A percentile compares a stretch with the other conserved stretches of the same genome.
phyloP scores from a whole-genome alignment of 2,329 filamentous ascomycete species.

The Penicillium sp. region DNA sequence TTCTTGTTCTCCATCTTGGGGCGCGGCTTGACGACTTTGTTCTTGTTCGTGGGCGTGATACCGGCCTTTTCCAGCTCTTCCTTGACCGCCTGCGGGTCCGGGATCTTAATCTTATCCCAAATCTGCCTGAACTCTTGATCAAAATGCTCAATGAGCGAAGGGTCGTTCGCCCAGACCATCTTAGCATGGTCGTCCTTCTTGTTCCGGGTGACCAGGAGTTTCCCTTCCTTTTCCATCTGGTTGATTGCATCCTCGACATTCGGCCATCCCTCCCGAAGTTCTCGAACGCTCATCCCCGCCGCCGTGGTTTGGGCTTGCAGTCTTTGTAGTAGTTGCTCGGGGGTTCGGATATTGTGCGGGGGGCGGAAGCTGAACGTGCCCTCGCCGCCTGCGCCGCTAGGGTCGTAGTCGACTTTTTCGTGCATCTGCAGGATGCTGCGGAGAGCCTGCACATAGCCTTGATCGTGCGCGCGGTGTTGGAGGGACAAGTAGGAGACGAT shows the following conservation, averaged over 20 bases:
- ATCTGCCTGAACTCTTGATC: slow-evolving; percentile 79
- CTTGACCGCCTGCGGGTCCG: slow-evolving; percentile 71
- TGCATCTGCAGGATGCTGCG: slow-evolving; percentile 65
- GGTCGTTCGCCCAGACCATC: slow-evolving; percentile 86
- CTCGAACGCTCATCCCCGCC: slow-evolving; percentile 76
- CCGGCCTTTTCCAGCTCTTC: slow-evolving; percentile 72
- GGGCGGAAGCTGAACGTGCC: slow-evolving; percentile 82
- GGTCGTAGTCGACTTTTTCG: slow-evolving; percentile 60
- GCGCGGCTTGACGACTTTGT: slow-evolving; percentile 61
- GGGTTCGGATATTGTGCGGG: slow-evolving; percentile 75
- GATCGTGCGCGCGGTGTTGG: slow-evolving; percentile 58
- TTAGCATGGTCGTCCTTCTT: slow-evolving; percentile 88
- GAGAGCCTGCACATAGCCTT: slow-evolving; percentile 60
- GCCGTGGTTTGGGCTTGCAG: slow-evolving; percentile 80
- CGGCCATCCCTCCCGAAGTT: slow-evolving; percentile 94
- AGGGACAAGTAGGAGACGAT: slow-evolving; percentile 79
- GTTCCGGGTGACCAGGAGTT: slow-evolving; percentile 79
- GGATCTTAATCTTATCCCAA: slow-evolving; percentile 79
- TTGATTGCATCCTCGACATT: slow-evolving; percentile 76
- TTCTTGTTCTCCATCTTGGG: slow-evolving; percentile 63
- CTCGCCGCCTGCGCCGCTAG: slow-evolving; percentile 60
- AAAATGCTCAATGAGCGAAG: slow-evolving; percentile 69
- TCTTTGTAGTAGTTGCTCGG: slow-evolving; percentile 72
- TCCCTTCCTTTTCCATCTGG: slow-evolving; percentile 71
- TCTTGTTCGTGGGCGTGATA: slow-evolving; percentile 79